phyloP scores from a whole-genome alignment of 192 early-diverging fungal species.

The Linnemannia elongata region DNA sequence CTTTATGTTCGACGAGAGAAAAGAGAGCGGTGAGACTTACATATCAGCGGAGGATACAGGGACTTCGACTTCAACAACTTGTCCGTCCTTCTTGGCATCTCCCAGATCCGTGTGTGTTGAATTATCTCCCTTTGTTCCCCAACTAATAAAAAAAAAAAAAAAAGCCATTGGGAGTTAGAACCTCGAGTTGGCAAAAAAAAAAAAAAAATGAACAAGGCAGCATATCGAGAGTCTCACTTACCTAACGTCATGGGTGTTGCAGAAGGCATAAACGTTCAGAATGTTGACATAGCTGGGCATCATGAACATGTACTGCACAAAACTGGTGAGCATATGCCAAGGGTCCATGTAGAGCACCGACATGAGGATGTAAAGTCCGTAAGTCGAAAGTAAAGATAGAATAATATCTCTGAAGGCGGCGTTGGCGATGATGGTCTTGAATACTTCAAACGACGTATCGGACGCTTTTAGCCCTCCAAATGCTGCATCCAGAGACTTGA shows the following conservation, averaged over 20 bases:
- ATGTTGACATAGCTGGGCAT: slow-evolving; percentile 87
- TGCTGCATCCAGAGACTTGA: slow-evolving; percentile 53
- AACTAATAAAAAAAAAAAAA: slow-evolving; percentile 51
- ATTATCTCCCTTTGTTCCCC: slow-evolving; percentile 90
- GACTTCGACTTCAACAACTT: slow-evolving; percentile 63
- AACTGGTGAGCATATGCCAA: slow-evolving; percentile 83
- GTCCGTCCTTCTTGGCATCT: slow-evolving; percentile 66
- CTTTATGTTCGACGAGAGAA: not conserved
- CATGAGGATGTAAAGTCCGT: slow-evolving; percentile 75
- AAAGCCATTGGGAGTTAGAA: not conserved
- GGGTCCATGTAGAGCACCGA: slow-evolving; percentile 78
- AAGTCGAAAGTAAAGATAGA: slow-evolving; percentile 73
- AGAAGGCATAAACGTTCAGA: slow-evolving; percentile 86
- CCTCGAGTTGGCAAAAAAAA: not conserved
- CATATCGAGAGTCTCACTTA: not conserved
- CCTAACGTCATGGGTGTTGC: slow-evolving; percentile 88
- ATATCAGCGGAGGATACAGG: slow-evolving; percentile 83
- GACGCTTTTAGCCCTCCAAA: slow-evolving; percentile 50
- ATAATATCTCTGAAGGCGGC: slow-evolving; percentile 67
- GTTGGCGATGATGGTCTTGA: slow-evolving; percentile 55
- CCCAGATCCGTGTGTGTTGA: slow-evolving; percentile 62
- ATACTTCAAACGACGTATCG: slow-evolving; percentile 46
- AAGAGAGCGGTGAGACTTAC: slow-evolving; percentile 15
- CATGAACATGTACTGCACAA: slow-evolving; percentile 79
- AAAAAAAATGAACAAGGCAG: not conserved